phyloP scores from a whole-genome alignment of 2,329 filamentous ascomycete genomes.

The Penicillium sp. region DNA sequence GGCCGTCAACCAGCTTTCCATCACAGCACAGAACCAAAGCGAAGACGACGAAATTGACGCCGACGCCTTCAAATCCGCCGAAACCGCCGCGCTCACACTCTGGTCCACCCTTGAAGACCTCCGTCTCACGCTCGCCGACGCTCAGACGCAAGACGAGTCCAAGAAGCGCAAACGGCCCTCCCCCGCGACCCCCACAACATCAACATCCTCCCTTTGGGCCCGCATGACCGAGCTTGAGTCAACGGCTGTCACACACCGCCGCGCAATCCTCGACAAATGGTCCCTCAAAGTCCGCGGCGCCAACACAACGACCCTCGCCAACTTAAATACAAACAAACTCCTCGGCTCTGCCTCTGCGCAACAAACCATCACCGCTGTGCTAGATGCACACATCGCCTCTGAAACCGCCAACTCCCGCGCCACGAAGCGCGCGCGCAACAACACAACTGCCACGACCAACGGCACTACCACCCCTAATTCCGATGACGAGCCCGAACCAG shows the following conservation, averaged over 20 bases:
- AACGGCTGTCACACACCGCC: slow-evolving; percentile 64
- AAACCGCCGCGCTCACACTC: slow-evolving; percentile 81
- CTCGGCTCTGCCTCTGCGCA: slow-evolving; percentile 57
- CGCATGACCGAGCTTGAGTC: slow-evolving; percentile 71
- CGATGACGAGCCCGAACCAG: slow-evolving; percentile 49
- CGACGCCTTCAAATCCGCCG: slow-evolving; percentile 72
- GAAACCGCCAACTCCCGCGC: slow-evolving; percentile 39
- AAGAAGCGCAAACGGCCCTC: slow-evolving; percentile 55
- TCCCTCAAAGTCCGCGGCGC: slow-evolving; percentile 72
- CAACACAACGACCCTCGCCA: slow-evolving; percentile 57
- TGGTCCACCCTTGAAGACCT: slow-evolving; percentile 70
- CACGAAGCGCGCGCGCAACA: slow-evolving; percentile 38
- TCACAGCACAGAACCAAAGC: slow-evolving; percentile 49
- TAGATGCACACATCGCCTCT: slow-evolving; percentile 51
- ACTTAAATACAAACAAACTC: slow-evolving; percentile 62
- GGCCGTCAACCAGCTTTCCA: slow-evolving; percentile 74
- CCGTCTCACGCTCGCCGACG: slow-evolving; percentile 44
- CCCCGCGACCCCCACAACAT: slow-evolving; percentile 56
- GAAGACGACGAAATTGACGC: slow-evolving; percentile 35
- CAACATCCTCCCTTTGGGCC: slow-evolving; percentile 72
- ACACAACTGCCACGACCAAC: slow-evolving; percentile 16
- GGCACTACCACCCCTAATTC: slow-evolving; percentile 1
- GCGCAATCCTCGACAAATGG: slow-evolving; percentile 85
- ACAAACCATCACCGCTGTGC: slow-evolving; percentile 55
- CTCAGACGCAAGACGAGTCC: slow-evolving; percentile 37